These are phyloP conservation scores for Rhizophora apiculata DNA, from an alignment of 345 rosid genomes.

Conservation along the genomic window DNA sequence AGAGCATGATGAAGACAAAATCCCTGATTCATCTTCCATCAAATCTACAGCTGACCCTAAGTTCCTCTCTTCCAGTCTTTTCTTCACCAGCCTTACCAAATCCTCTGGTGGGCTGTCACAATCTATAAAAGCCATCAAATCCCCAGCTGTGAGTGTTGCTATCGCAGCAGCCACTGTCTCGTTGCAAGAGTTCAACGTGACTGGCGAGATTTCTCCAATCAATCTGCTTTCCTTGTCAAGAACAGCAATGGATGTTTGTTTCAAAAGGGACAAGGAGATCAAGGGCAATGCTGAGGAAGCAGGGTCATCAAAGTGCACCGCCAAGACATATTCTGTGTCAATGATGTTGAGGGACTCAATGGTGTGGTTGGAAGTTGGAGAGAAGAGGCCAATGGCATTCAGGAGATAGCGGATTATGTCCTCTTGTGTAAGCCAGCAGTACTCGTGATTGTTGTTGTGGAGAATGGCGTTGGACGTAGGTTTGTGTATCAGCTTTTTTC, in stretches of 20 bases:
- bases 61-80: conserved; percentile 43
- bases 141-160: conserved; percentile 47
- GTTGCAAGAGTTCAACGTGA: conserved; percentile 37
- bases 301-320: conserved; percentile 45
- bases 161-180: conserved; percentile 47
- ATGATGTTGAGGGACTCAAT: conserved; percentile 50
- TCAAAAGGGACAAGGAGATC: conserved; percentile 32
- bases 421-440: conserved; percentile 67
- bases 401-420: conserved; percentile 57
- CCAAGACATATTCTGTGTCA: conserved; percentile 24
- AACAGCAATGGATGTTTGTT: conserved; percentile 49
- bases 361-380: conserved; percentile 36
- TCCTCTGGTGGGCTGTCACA: conserved; percentile 48
- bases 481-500: conserved; percentile 33
- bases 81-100: conserved; percentile 38
- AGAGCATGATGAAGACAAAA: conserved; percentile 27
- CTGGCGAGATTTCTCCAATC: conserved; percentile 55
- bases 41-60: conserved; percentile 33
- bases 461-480: conserved; percentile 24
- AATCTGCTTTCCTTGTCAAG: conserved; percentile 35
- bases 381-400: conserved; percentile 45
- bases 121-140: conserved; percentile 56
- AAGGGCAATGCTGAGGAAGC: conserved; percentile 37
- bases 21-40: conserved; percentile 41
- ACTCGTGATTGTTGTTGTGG: conserved; percentile 39